A percentile compares a stretch with the other conserved stretches of the same genome.
phyloP scores from a whole-genome alignment of 768 basidiomycete genomes.

The Leucocoprinus sp. region DNA sequence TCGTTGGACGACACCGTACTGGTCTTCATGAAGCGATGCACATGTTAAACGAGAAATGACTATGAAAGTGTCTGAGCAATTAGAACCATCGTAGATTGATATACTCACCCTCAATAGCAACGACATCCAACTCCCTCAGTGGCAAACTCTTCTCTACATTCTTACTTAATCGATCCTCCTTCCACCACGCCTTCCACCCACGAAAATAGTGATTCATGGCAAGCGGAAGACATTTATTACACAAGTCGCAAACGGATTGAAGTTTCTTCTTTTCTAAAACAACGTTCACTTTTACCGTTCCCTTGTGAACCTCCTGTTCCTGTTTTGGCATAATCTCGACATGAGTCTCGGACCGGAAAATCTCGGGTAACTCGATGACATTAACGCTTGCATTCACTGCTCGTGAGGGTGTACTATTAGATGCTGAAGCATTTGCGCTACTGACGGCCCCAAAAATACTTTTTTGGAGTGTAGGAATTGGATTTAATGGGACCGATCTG shows the following conservation, averaged over 20 bases:
- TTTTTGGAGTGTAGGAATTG: conserved; percentile 31
- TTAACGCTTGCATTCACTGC: conserved; percentile 41
- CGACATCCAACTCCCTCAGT: conserved; percentile 52
- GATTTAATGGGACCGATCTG: conserved; percentile 19
- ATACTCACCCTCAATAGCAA: conserved; percentile 50
- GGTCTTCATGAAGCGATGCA: conserved; percentile 72
- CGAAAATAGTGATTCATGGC: conserved; percentile 19
- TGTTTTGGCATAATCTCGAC: conserved; percentile 12
- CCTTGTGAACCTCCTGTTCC: conserved; percentile 16
- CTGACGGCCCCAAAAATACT: conserved; percentile 42
- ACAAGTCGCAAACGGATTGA: conserved; percentile 5
- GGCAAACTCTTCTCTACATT: conserved; percentile 49
- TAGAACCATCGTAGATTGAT: background rate
- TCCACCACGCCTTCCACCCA: conserved; percentile 45
- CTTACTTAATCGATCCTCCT: conserved; percentile 41
- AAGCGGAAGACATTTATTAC: conserved; percentile 22
- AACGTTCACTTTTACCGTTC: conserved; percentile 17
- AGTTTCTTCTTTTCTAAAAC: conserved; percentile 1
- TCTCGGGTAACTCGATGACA: conserved; percentile 30
- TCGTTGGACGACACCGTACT: conserved; percentile 75
- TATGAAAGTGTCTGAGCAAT: conserved; percentile 19
- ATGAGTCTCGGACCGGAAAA: conserved; percentile 25
- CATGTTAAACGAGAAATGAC: conserved; percentile 62
- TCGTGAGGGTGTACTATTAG: conserved; percentile 48
- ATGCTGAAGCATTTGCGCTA: conserved; percentile 42